phyloP scores from a whole-genome alignment of 257 asterid genomes.

The Thymus quinquecostatus region DNA sequence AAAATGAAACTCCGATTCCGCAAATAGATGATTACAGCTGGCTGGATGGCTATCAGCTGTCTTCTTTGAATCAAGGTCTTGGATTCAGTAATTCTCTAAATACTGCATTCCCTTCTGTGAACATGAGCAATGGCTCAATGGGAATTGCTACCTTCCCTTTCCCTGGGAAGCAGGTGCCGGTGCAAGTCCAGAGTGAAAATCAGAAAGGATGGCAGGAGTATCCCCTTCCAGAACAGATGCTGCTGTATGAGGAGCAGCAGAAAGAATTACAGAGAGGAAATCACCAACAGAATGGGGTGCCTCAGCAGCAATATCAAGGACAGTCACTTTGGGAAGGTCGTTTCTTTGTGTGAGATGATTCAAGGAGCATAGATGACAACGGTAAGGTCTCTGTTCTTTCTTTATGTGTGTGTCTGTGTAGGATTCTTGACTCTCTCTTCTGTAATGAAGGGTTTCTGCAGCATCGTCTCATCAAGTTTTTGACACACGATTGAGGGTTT shows the following conservation, averaged over 20 bases:
- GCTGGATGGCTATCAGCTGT: conserved; percentile 81
- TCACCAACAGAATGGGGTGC: conserved; percentile 55
- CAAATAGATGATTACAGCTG: conserved; percentile 85
- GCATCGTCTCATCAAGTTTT: conserved; percentile 3
- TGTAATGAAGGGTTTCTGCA: neutral
- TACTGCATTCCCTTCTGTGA: conserved; percentile 43
- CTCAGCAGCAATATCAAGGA: conserved; percentile 76
- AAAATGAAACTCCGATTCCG: conserved; percentile 46
- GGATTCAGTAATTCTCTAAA: conserved; percentile 55
- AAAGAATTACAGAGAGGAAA: conserved; percentile 62
- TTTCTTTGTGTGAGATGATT: conserved; percentile 76
- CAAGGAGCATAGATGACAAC: conserved; percentile 50
- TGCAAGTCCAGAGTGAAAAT: conserved; percentile 56
- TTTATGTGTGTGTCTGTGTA: neutral
- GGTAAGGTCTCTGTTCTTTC: conserved; percentile 17
- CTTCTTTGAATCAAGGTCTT: conserved; percentile 55
- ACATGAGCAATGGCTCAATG: conserved; percentile 49
- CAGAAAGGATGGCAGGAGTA: conserved; percentile 60
- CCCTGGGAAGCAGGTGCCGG: conserved; percentile 76
- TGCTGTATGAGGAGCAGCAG: conserved; percentile 60
- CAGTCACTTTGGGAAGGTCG: conserved; percentile 74
- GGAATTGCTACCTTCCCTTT: conserved; percentile 70
- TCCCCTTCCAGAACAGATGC: conserved; percentile 56
- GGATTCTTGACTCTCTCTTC: neutral
- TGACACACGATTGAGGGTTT: neutral